phyloP scores from a whole-genome alignment of 169 alveolate species.

The Besnoitia besnoiti region DNA sequence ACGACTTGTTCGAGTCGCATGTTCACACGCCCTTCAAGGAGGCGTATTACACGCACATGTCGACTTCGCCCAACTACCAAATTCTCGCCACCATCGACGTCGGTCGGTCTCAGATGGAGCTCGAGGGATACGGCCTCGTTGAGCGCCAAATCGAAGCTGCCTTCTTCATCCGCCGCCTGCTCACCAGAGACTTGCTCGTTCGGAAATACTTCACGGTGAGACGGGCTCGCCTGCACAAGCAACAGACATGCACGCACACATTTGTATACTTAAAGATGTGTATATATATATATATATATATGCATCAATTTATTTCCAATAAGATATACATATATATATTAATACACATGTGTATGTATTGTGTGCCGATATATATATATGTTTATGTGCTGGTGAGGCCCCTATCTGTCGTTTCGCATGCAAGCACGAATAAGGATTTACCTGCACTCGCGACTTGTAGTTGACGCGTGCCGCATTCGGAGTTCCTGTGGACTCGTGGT shows the following conservation, averaged over 20 bases:
- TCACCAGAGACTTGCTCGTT: conserved; percentile 71
- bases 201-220: conserved; percentile 66
- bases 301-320: background rate
- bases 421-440: too few relatives aligned
- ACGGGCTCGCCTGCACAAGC: background rate
- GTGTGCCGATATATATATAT: background rate
- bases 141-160: conserved; percentile 76
- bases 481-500: too few relatives aligned
- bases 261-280: background rate
- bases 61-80: conserved; percentile 78
- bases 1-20: conserved; percentile 74
- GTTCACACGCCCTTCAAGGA: conserved; percentile 76
- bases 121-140: conserved; percentile 75
- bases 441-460: too few relatives aligned
- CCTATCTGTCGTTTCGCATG: too few relatives aligned
- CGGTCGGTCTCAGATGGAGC: conserved; percentile 77
- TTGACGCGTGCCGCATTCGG: too few relatives aligned
- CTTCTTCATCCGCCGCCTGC: conserved; percentile 67
- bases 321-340: background rate
- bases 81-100: conserved; percentile 75
- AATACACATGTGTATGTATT: background rate
- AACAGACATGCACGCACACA: background rate
- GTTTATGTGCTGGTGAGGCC: background rate
- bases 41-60: conserved; percentile 78
- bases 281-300: background rate